phyloP scores from a whole-genome alignment of 2,329 filamentous ascomycete genomes.

The Chaetoscypha palmicola region DNA sequence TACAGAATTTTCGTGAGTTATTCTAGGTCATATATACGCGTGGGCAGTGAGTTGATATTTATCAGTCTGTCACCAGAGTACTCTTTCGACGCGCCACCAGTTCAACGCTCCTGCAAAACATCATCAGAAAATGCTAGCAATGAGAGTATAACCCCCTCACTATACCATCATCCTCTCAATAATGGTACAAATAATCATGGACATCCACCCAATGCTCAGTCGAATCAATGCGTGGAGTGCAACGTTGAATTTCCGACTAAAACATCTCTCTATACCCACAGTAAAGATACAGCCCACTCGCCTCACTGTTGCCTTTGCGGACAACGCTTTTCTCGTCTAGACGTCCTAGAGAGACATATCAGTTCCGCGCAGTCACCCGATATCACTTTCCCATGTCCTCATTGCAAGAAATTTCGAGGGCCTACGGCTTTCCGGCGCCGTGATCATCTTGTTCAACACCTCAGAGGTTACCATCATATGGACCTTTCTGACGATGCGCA shows the following conservation, averaged over 20 bases:
- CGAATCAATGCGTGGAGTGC: constrained; percentile 3
- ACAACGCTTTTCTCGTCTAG: constrained; percentile 20
- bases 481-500: constrained; percentile 9
- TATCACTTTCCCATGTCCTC: constrained; percentile 25
- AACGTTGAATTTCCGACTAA: constrained; percentile 1
- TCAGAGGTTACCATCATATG: constrained; percentile 32
- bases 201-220: too few species aligned
- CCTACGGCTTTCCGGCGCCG: constrained; percentile 30
- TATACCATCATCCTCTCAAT: too few species aligned
- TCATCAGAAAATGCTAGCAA: too few species aligned
- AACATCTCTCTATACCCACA: constrained; percentile 1
- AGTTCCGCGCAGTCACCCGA: constrained; percentile 8
- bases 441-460: constrained; percentile 34
- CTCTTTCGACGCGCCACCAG: too few species aligned
- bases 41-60: too few species aligned
- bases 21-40: too few species aligned
- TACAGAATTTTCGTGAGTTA: too few species aligned
- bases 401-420: constrained; percentile 30
- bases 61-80: too few species aligned
- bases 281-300: constrained; percentile 4
- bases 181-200: too few species aligned
- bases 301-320: constrained; percentile 19
- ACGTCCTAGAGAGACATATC: constrained; percentile 25
- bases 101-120: too few species aligned
- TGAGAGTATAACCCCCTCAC: too few species aligned